Base-by-base conservation (phyloP, 108 stramenopile genomes). In the Pseudonitzschia delicatissima region DNA sequence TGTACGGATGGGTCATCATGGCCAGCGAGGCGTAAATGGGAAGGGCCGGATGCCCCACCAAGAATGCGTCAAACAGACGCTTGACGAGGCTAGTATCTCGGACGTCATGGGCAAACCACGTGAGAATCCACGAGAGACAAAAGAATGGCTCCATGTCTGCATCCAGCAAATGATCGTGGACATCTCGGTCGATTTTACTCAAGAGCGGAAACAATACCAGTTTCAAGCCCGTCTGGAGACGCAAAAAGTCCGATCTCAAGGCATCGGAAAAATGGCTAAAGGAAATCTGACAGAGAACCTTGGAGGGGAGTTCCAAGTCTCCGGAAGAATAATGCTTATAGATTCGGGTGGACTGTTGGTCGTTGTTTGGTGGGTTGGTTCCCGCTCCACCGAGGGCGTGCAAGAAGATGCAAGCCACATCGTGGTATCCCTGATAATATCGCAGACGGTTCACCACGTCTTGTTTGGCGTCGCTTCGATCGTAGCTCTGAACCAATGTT, bases 41-140 rank as follows among this genome's bases (percentile, higher is more conserved):
- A 74, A 96, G 73, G 8, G 90, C 60, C 2, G 95, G 88, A 73
- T 96, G 95, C 47, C 78, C 78, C 32, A 75, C 76, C 25, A 96
- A 68, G 67, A 96, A 93, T 57, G 87, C 90, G 72, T 96, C 95
- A 73, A 90, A 96, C 48, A 96, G 53, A 40, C 95, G 75, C 58
- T 94, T 91, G 58, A 92, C 93, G 5, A 91, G 42, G 6, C 57
- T 61, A 6, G 91, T 88, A 53, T 96, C 95, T 32, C 90, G 72
- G 7, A 96, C 77, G 67, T 96, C 96, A 77, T 96, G 96, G 37
- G 86, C 52, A 66, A 95, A 95, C 96, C 96, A 96, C 1, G 96
- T 96, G 13, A 96, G 68, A 23, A 96, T 76, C 96, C 96, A 96
- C 39, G 78, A 71, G 17, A 95, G 52, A 37, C 80, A 80, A 77